Conservation (phyloP, 371 early-diverging fungal genomes). For the Globomyces sp. region DNA sequence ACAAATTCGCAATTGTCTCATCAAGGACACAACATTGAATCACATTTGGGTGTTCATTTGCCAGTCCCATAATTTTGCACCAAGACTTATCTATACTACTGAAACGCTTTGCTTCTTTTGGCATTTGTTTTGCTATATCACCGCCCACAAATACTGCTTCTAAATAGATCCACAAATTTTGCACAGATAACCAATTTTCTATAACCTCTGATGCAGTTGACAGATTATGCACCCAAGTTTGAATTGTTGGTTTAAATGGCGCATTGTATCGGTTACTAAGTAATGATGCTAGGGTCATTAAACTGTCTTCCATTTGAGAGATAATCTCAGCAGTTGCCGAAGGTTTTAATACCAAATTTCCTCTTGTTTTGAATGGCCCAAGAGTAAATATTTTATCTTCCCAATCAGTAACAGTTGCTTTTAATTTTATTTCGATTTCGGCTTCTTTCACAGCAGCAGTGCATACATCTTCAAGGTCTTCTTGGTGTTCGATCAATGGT, state of each 20-base stretch:
- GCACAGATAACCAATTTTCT: slow-evolving; percentile 63
- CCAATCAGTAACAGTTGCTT: slow-evolving; percentile 54
- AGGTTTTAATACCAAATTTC: slow-evolving; percentile 58
- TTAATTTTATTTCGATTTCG: slow-evolving; percentile 61
- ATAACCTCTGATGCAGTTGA: slow-evolving; percentile 60
- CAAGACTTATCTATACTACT: slow-evolving; percentile 64
- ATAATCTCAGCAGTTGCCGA: slow-evolving; percentile 60
- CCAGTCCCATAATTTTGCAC: slow-evolving; percentile 64
- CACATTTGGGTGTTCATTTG: slow-evolving; percentile 62
- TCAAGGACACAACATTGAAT: slow-evolving; percentile 61
- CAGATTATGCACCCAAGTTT: slow-evolving; percentile 62
- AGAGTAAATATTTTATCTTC: slow-evolving; percentile 56
- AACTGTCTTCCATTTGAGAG: slow-evolving; percentile 59
- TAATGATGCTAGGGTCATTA: slow-evolving; percentile 61
- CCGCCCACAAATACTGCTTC: slow-evolving; percentile 68
- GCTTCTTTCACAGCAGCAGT: slow-evolving; percentile 62
- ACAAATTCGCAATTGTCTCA: slow-evolving; percentile 59
- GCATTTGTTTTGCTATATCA: slow-evolving; percentile 69
- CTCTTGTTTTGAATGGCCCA: slow-evolving; percentile 58
- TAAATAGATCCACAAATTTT: slow-evolving; percentile 65
- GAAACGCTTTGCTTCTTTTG: slow-evolving; percentile 65
- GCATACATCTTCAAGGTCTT: slow-evolving; percentile 65
- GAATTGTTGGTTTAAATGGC: slow-evolving; percentile 61
- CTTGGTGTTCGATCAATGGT: slow-evolving; percentile 48
- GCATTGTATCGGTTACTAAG: slow-evolving; percentile 62